These are phyloP conservation scores for Effrenium voratum DNA, from an alignment of 73 alveolate genomes.

Conservation along the genomic window DNA sequence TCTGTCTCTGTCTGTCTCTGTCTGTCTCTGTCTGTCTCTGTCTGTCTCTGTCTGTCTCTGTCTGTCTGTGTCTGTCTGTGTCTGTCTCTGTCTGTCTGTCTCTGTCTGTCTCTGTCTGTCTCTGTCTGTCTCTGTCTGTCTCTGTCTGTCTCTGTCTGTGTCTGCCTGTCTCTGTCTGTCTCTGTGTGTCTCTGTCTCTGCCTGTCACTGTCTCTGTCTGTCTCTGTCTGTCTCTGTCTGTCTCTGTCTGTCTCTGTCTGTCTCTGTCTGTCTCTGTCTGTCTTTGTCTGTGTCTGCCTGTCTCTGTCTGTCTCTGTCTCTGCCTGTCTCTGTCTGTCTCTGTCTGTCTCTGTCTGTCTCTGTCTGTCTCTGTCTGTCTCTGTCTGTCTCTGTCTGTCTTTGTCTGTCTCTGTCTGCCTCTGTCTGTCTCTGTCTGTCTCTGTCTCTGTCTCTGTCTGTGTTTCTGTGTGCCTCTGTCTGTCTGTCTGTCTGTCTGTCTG, in stretches of 20 bases:
- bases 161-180: not conserved
- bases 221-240: not conserved
- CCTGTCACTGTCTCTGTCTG: not conserved
- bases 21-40: not conserved
- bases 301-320: not conserved
- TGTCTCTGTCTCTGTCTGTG: not conserved
- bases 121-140: not conserved
- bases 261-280: not conserved
- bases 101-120: not conserved
- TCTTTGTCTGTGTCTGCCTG: not conserved
- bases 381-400: not conserved
- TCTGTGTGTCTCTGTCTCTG: not conserved
- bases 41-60: not conserved
- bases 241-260: not conserved
- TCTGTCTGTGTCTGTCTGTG: not conserved
- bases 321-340: not conserved
- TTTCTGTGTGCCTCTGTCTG: too few species aligned
- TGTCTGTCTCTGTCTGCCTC: not conserved
- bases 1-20: not conserved
- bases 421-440: not conserved
- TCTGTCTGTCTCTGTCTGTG: not conserved
- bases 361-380: not conserved
- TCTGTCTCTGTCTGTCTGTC: not conserved
- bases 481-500: too few species aligned
- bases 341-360: not conserved